Evolutionary conservation across 2,329 filamentous ascomycete species (phyloP), one percentile per base, ranked within the genome.

Genomic region (Trichoderma guizhouense): DNA sequence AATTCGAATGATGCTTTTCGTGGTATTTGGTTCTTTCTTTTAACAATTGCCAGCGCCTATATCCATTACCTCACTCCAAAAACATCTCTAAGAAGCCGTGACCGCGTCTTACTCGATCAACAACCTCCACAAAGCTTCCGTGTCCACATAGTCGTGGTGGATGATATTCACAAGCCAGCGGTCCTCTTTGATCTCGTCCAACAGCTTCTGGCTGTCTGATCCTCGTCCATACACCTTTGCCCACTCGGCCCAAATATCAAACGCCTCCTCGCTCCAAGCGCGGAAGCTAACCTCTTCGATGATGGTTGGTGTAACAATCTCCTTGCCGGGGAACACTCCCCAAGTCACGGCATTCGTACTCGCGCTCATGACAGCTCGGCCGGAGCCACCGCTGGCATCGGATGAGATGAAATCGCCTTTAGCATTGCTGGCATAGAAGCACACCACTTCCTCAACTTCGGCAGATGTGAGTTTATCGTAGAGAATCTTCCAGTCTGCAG

Each of bases 191-290:
- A 92, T 86, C 7, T 84, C 80, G 73, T 91, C 89, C 57, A 99
- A 83, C 71, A 98, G 84, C 78, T 87, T 89, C 76, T 91, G 90
- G 72, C 91, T 94, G 66, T 89, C 86, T 3, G 91, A 92, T 7
- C 88, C 90, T 62, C 90, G 87, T n/a, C 90, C 90, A 81, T 97
- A 98, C 61, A 98, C 92, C 75, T 92, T 88, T 73, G 92, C 91
- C 96, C 96, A 99, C 84, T 98, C 96, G 55, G 86, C 88, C 93
- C 95, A 98, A 78, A 98, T 97, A 36, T 92, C 92, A 83, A 96
- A 99, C 1, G 96, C 95, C 85, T 99, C 96, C 79, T 98, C 96
- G 71, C 90, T 89, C 96, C 96, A 99, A 8, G 95, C 94, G 74
- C 90, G 88, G 86, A 98, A 98, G 79, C 93, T 96, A 66, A 97